Conservation (phyloP, 495 filamentous ascomycete species). For the Cenococcum geophilum region DNA sequence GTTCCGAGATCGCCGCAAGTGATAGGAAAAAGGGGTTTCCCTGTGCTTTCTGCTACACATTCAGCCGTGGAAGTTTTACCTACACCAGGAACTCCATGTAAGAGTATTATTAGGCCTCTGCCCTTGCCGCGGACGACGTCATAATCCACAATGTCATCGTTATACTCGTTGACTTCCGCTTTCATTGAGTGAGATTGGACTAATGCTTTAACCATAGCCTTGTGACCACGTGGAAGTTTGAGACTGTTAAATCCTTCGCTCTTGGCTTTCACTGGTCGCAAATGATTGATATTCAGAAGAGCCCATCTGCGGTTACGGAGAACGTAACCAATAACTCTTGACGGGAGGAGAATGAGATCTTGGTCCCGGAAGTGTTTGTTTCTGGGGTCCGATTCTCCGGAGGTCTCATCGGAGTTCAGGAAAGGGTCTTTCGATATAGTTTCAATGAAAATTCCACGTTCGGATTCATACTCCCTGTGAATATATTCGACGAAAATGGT, state of each 20-base stretch:
- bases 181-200: not conserved
- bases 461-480: too few species aligned
- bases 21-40: conserved; percentile 15
- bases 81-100: too few species aligned
- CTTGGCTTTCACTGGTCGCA: not conserved
- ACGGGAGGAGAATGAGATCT: conserved; percentile 3
- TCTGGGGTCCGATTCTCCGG: not conserved
- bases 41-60: conserved; percentile 1
- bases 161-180: not conserved
- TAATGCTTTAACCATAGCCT: not conserved
- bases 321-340: not conserved
- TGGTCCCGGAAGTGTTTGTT: not conserved
- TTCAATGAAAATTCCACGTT: too few species aligned
- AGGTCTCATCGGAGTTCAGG: not conserved
- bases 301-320: conserved; percentile 6
- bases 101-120: too few species aligned
- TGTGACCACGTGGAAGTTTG: conserved; percentile 1
- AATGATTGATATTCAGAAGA: not conserved
- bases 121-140: too few species aligned
- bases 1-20: conserved; percentile 20
- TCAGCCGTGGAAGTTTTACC: too few species aligned
- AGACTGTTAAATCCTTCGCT: conserved; percentile 1
- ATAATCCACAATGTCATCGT: too few species aligned
- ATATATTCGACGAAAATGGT: too few species aligned
- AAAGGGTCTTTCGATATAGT: too few species aligned